Base-by-base conservation (phyloP, 371 early-diverging fungal genomes). In the Mucor piriformis region DNA sequence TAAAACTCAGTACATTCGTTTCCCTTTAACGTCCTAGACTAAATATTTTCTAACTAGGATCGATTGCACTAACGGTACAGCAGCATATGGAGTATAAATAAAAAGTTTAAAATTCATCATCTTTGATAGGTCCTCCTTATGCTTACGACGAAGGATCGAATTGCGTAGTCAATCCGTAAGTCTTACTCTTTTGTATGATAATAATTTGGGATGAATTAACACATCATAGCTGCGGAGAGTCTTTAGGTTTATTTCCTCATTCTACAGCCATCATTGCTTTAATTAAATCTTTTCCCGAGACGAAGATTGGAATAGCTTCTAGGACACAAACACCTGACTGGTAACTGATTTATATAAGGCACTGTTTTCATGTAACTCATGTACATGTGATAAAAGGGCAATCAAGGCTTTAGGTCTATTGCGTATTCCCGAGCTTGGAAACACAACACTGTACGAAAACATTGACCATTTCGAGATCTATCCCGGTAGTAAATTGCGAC, bases 291-390 rank as follows among this genome's bases (percentile, higher is more conserved):
- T 70, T 71, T 38, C 70, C 73, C 4, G 67, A 69, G 44, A 67
- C 65, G 2, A 73, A 74, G 49, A 73, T 83, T 35, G 83, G 66
- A 6, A 69, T 83, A 50, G 83, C 83, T 15, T 83, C 83, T 12
- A 61, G 79, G 52, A 74, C 83, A 35, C 27, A 51, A 4, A 69
- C 77, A n/a, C 77, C 79, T 16, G 74, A 72, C n/a, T 83, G 83
- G 83, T 79, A 77, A 61, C 11, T 23, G 2, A 3, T 21, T 20
- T 44, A 16, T 21, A 42, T 18, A 0, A 12, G 32, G 42, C n/a
- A n/a, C n/a, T n/a, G n/a, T n/a, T n/a, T n/a, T n/a, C n/a, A n/a
- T n/a, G n/a, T n/a, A n/a, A n/a, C n/a, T n/a, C n/a, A n/a, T n/a
- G n/a, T 46, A 27, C 12, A 1, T 2, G 38, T 35, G 3, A 48